A percentile compares a stretch with the other conserved stretches of the same genome.
These are phyloP conservation scores for Flaveria trinervia DNA, from an alignment of 129 eudicot genomes.

Conservation along the genomic window DNA sequence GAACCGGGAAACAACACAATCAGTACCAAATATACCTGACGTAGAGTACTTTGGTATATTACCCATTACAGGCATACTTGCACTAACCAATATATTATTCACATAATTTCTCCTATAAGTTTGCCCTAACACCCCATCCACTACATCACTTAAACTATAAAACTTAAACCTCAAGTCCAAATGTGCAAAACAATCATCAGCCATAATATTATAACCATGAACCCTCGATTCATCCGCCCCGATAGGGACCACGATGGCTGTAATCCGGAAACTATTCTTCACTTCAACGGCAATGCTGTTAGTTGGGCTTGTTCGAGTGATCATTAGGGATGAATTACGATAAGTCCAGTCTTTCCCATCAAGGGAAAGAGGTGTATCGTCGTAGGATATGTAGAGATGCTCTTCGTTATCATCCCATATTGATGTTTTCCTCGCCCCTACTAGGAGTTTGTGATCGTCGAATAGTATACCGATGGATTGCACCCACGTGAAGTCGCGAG, in stretches of 20 bases:
- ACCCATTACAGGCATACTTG: slow-evolving; percentile 49
- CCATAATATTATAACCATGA: slow-evolving; percentile 41
- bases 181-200: slow-evolving; percentile 48
- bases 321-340: slow-evolving; percentile 22
- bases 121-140: slow-evolving; percentile 51
- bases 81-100: slow-evolving; percentile 39
- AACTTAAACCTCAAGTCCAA: slow-evolving; percentile 49
- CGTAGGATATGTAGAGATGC: slow-evolving; percentile 32
- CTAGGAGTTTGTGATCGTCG: slow-evolving; percentile 41
- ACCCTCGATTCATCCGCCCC: slow-evolving; percentile 41
- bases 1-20: slow-evolving; percentile 41
- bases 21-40: slow-evolving; percentile 37
- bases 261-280: slow-evolving; percentile 32
- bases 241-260: slow-evolving; percentile 38
- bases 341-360: slow-evolving; percentile 26
- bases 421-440: slow-evolving; percentile 40
- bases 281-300: slow-evolving; percentile 38
- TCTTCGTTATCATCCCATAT: slow-evolving; percentile 45
- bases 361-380: slow-evolving; percentile 27
- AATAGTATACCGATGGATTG: slow-evolving; percentile 45
- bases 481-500: slow-evolving; percentile 57
- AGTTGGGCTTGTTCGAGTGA: slow-evolving; percentile 34
- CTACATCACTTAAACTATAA: slow-evolving; percentile 25
- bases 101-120: slow-evolving; percentile 45
- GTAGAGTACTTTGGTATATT: slow-evolving; percentile 27